These are phyloP conservation scores for Phytophthora pluvialis DNA, from an alignment of 352 stramenopile species.

Conservation along the genomic window DNA sequence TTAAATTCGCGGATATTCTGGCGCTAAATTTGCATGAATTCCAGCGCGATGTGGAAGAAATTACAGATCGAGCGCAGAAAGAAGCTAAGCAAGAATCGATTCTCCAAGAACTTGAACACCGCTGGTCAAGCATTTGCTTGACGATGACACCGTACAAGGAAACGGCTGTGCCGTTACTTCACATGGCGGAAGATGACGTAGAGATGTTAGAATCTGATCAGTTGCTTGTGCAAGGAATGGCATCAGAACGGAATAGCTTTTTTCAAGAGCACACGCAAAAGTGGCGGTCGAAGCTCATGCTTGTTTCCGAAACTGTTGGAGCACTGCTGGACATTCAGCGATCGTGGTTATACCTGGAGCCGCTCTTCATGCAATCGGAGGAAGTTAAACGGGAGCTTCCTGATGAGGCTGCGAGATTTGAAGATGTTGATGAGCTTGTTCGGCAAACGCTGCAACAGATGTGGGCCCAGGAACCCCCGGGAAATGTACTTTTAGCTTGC, in stretches of 20 bases:
- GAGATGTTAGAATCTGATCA: slow-evolving; percentile 96
- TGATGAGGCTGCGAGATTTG: slow-evolving; percentile 90
- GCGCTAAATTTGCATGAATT: slow-evolving; percentile 82
- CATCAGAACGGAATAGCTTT: slow-evolving; percentile 73
- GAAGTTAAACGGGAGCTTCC: slow-evolving; percentile 95
- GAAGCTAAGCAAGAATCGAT: slow-evolving; percentile 91
- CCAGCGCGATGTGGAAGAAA: slow-evolving; percentile 89
- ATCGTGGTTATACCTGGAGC: slow-evolving; percentile 95
- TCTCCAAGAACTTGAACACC: slow-evolving; percentile 79
- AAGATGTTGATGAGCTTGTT: slow-evolving; percentile 84
- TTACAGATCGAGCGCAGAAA: slow-evolving; percentile 91
- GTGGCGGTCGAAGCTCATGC: slow-evolving; percentile 61
- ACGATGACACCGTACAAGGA: slow-evolving; percentile 91
- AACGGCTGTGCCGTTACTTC: slow-evolving; percentile 82
- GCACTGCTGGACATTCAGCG: slow-evolving; percentile 95
- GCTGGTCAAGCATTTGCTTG: slow-evolving; percentile 77
- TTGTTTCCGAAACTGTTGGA: slow-evolving; percentile 87
- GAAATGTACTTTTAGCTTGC: slow-evolving; percentile 85
- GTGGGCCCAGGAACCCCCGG: slow-evolving; percentile 66
- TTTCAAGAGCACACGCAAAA: slow-evolving; percentile 64
- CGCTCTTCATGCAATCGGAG: slow-evolving; percentile 95
- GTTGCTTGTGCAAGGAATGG: slow-evolving; percentile 94
- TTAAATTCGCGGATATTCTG: slow-evolving; percentile 86
- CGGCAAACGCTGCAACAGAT: slow-evolving; percentile 75
- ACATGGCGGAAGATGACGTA: slow-evolving; percentile 93